Percentiles rank a stretch among this genome's conserved stretches.
Conservation (phyloP, 2,329 filamentous ascomycete species). For the Trichoderma aggressivum region DNA sequence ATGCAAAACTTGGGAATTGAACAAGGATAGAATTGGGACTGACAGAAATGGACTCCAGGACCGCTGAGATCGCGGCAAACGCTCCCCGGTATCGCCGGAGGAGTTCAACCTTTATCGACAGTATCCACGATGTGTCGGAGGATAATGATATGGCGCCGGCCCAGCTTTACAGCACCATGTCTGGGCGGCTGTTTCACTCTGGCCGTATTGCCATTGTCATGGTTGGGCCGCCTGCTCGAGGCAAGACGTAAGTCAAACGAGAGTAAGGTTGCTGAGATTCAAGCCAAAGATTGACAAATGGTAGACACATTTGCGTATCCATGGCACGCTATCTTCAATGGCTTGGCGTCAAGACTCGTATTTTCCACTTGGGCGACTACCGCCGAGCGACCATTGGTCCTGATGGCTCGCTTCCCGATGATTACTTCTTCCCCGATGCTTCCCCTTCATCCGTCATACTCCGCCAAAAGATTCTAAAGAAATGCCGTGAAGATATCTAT, state of each 20-base stretch:
- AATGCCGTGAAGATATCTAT: constrained; percentile 95
- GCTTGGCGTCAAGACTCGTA: constrained; percentile 96
- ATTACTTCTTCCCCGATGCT: constrained; percentile 97
- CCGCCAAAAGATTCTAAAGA: constrained; percentile 95
- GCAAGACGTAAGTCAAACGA: constrained; percentile 71
- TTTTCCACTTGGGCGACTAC: constrained; percentile 97
- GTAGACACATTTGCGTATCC: constrained; percentile 88
- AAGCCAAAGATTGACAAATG: constrained; percentile 22
- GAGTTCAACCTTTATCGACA: constrained; percentile 95
- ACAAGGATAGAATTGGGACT: background rate
- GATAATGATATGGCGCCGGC: constrained; percentile 83
- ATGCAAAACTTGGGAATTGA: background rate
- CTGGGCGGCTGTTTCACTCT: constrained; percentile 92
- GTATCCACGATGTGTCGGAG: constrained; percentile 88
- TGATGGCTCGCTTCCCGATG: constrained; percentile 81
- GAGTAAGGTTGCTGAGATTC: background rate
- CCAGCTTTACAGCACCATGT: constrained; percentile 97
- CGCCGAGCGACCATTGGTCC: constrained; percentile 84
- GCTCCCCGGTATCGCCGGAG: constrained; percentile 85
- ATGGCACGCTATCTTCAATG: constrained; percentile 91
- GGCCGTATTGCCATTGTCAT: constrained; percentile 96
- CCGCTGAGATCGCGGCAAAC: constrained; percentile 86
- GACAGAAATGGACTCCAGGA: constrained; percentile 49
- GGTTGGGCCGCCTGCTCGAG: constrained; percentile 88
- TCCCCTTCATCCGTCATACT: constrained; percentile 89